These are phyloP conservation scores for Ascoidea tarda DNA, from an alignment of 805 yeast species.

Conservation along the genomic window DNA sequence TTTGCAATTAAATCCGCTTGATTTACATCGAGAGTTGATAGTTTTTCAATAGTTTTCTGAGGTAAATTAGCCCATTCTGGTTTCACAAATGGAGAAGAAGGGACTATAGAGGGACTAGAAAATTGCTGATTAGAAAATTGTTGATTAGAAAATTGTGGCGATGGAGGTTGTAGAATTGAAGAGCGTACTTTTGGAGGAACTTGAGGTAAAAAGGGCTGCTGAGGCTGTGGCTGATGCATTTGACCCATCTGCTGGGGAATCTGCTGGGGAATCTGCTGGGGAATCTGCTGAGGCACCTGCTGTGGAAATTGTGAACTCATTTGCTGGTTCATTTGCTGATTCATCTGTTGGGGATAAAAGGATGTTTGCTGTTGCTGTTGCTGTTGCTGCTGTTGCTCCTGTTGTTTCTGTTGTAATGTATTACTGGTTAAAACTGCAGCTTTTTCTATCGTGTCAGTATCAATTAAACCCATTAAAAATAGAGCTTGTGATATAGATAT, in stretches of 20 bases:
- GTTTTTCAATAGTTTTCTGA: background rate
- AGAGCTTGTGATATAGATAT: slow-evolving; percentile 61
- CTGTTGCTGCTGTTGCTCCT: no score
- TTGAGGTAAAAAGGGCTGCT: background rate
- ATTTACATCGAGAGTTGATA: no score
- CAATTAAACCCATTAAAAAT: slow-evolving; percentile 64
- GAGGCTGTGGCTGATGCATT: background rate
- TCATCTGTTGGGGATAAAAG: no score
- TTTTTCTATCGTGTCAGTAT: slow-evolving; percentile 49
- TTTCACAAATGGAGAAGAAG: background rate
- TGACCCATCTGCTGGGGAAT: no score
- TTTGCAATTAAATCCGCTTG: background rate
- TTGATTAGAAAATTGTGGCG: background rate
- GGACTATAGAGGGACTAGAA: no score
- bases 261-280: no score
- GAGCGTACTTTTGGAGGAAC: background rate
- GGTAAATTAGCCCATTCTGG: background rate
- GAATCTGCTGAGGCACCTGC: no score
- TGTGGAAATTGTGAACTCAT: no score
- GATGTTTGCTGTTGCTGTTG: no score
- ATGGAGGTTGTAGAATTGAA: background rate
- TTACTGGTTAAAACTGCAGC: slow-evolving; percentile 22
- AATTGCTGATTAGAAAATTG: background rate
- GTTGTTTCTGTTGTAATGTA: no score
- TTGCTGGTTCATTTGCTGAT: no score